Percentiles rank a stretch among this genome's conserved stretches.
These are phyloP conservation scores for Suhomyces canberraensis DNA, from an alignment of 805 yeast species.

Conservation along the genomic window DNA sequence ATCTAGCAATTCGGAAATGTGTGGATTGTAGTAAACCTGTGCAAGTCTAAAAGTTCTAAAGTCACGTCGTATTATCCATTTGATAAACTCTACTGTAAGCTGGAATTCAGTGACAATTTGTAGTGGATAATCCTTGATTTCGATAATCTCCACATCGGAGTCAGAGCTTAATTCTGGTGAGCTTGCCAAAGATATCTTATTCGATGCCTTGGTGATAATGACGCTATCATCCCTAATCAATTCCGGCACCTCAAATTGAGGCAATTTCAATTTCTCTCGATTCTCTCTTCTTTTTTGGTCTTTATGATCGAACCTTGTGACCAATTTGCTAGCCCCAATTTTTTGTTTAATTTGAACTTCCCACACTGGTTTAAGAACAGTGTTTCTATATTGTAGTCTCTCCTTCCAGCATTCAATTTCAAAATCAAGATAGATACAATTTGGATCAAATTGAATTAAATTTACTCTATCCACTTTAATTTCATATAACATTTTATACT, in stretches of 20 bases:
- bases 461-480: background rate
- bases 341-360: background rate
- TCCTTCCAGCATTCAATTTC: slow-evolving; percentile 31
- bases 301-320: background rate
- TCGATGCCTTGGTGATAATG: background rate
- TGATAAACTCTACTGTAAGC: slow-evolving; percentile 18
- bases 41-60: slow-evolving; percentile 17
- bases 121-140: slow-evolving; percentile 12
- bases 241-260: background rate
- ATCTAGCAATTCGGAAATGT: slow-evolving; percentile 16
- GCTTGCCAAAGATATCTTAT: background rate
- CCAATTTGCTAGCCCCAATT: background rate
- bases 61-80: slow-evolving; percentile 15
- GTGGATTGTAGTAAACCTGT: slow-evolving; percentile 18
- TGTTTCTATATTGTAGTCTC: slow-evolving; percentile 17
- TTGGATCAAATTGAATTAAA: background rate
- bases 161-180: slow-evolving; percentile 1
- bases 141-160: slow-evolving; percentile 10
- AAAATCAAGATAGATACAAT: background rate
- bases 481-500: background rate
- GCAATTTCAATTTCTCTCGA: background rate
- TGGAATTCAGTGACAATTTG: slow-evolving; percentile 22
- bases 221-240: slow-evolving; percentile 2
- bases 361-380: slow-evolving; percentile 26
- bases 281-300: slow-evolving; percentile 1